Percentiles rank a stretch among this genome's conserved stretches.
These are phyloP conservation scores for Neopestalotiopsis sp. DNA, from an alignment of 2,329 filamentous ascomycete genomes.

Conservation along the genomic window DNA sequence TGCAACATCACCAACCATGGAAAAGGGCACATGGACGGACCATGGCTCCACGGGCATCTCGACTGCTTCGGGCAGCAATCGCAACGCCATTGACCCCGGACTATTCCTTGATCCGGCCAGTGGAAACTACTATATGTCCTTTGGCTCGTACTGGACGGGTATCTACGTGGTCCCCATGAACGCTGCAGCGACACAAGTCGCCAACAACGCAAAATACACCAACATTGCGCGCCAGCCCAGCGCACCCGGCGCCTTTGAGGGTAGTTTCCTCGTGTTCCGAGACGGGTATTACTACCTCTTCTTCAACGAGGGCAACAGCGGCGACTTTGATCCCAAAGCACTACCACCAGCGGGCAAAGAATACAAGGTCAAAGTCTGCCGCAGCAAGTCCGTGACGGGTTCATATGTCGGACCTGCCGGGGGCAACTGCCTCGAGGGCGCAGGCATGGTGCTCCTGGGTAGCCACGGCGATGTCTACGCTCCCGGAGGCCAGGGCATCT, in stretches of 20 bases:
- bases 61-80: conserved; percentile 38
- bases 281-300: conserved; percentile 67
- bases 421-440: conserved; percentile 38
- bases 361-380: conserved; percentile 68
- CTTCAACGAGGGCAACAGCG: conserved; percentile 64
- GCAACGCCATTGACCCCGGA: conserved; percentile 59
- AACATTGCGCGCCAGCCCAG: conserved; percentile 9
- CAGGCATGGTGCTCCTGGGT: conserved; percentile 66
- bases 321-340: conserved; percentile 53
- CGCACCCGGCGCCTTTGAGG: not conserved
- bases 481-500: conserved; percentile 64
- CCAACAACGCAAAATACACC: not conserved
- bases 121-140: conserved; percentile 11
- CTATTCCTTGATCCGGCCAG: not conserved
- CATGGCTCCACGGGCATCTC: conserved; percentile 33
- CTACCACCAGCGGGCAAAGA: conserved; percentile 58
- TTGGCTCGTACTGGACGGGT: conserved; percentile 13
- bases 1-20: conserved; percentile 25
- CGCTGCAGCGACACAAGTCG: not conserved
- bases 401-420: conserved; percentile 45
- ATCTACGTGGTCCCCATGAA: conserved; percentile 8
- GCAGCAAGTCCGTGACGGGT: conserved; percentile 54
- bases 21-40: conserved; percentile 27
- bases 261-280: conserved; percentile 52
- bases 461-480: conserved; percentile 67